Evolutionary conservation across 352 stramenopile species (phyloP).

Genomic region (Phytopythium aichiense): DNA sequence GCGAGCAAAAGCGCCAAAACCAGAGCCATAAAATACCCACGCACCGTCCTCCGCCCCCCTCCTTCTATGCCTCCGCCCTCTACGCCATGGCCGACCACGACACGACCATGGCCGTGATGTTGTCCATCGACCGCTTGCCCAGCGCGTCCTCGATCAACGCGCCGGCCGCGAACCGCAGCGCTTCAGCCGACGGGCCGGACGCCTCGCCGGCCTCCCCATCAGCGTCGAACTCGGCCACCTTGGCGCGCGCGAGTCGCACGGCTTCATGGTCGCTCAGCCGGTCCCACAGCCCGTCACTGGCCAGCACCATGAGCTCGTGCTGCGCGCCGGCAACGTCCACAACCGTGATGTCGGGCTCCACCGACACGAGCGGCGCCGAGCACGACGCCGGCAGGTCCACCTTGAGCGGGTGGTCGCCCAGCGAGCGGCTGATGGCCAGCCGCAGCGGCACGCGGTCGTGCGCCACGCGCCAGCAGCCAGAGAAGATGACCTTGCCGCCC

Average conservation of each 20-base stretch:
- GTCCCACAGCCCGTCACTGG: constrained; percentile 78
- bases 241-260: constrained; percentile 46
- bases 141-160: constrained; percentile 67
- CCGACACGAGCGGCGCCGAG: constrained; percentile 60
- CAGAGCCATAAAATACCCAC: constrained; percentile 3
- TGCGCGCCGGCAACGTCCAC: constrained; percentile 45
- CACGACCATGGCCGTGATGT: constrained; percentile 80
- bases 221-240: constrained; percentile 43
- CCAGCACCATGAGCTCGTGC: constrained; percentile 67
- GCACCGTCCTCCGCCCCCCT: not conserved
- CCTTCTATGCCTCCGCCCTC: constrained; percentile 2
- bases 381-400: constrained; percentile 52
- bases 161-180: constrained; percentile 51
- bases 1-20: constrained; percentile 1
- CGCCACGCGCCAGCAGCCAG: constrained; percentile 79
- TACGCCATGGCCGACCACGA: constrained; percentile 31
- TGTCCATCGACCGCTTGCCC: constrained; percentile 72
- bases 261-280: constrained; percentile 68
- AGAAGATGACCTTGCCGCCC: constrained; percentile 76
- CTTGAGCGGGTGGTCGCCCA: constrained; percentile 81
- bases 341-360: constrained; percentile 66
- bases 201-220: constrained; percentile 5
- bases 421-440: constrained; percentile 69
- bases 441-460: constrained; percentile 67
- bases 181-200: constrained; percentile 26